Evolutionary conservation across 805 yeast species (phyloP).

Genomic region (Ascoidea asiatica): DNA sequence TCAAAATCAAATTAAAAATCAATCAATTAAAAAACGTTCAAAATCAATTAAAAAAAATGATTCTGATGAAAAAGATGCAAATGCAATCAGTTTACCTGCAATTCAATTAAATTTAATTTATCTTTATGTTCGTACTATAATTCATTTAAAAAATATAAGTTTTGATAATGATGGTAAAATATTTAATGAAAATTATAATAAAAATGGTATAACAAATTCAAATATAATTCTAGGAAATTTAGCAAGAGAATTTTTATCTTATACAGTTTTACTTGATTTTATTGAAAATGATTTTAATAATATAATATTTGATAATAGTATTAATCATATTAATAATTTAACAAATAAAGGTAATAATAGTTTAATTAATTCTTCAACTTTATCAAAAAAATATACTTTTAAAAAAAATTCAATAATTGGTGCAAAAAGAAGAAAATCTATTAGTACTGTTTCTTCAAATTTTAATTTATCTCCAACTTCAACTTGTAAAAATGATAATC

Average conservation of each 20-base stretch:
- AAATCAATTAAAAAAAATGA: too few relatives aligned
- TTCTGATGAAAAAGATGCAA: slow-evolving; percentile 17
- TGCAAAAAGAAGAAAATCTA: neutral
- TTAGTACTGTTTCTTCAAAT: neutral
- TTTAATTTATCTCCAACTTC: neutral
- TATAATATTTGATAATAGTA: neutral
- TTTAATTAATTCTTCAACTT: neutral
- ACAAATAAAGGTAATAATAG: neutral
- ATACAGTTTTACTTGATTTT: slow-evolving; percentile 3
- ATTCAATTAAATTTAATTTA: slow-evolving; percentile 32
- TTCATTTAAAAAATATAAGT: slow-evolving; percentile 20
- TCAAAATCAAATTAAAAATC: slow-evolving; percentile 9
- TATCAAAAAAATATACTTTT: slow-evolving; percentile 7
- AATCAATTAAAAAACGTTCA: too few relatives aligned
- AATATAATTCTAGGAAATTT: neutral
- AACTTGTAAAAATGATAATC: neutral
- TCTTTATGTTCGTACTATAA: slow-evolving; percentile 26
- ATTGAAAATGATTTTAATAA: slow-evolving; percentile 3
- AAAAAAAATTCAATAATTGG: slow-evolving; percentile 1
- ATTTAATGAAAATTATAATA: slow-evolving; percentile 7
- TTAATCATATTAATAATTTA: neutral
- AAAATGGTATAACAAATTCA: neutral
- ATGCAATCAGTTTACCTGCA: slow-evolving; percentile 25
- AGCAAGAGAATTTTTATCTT: slow-evolving; percentile 6
- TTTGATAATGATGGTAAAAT: slow-evolving; percentile 3